phyloP scores from a whole-genome alignment of 2,329 filamentous ascomycete genomes.

The Talaromyces funiculosus region DNA sequence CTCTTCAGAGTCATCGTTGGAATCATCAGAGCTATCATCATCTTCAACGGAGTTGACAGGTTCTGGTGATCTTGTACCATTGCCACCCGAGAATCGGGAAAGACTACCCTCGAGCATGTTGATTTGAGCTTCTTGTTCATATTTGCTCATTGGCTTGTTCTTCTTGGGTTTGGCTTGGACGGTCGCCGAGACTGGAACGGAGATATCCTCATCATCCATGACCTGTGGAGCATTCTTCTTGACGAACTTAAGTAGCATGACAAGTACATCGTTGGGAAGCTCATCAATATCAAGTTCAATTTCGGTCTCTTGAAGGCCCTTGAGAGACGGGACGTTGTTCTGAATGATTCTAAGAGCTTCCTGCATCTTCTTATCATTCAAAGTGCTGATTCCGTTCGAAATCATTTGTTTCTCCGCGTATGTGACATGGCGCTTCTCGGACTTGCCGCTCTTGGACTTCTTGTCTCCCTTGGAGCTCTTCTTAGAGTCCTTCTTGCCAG shows the following conservation, averaged over 20 bases:
- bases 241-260: conserved; percentile 43
- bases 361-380: conserved; percentile 71
- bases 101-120: conserved; percentile 44
- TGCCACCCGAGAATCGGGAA: conserved; percentile 40
- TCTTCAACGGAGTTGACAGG: conserved; percentile 40
- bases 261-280: conserved; percentile 42
- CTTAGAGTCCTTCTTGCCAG: conserved; percentile 42
- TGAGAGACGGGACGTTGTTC: conserved; percentile 68
- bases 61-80: conserved; percentile 37
- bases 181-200: conserved; percentile 28
- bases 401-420: conserved; percentile 86
- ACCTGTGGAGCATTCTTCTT: conserved; percentile 43
- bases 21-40: conserved; percentile 43
- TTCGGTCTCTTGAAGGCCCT: conserved; percentile 45
- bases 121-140: conserved; percentile 47
- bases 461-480: conserved; percentile 55
- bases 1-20: conserved; percentile 46
- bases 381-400: conserved; percentile 73
- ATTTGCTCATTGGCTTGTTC: conserved; percentile 49
- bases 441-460: conserved; percentile 35
- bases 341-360: conserved; percentile 87
- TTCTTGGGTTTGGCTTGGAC: conserved; percentile 44
- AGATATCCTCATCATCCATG: conserved; percentile 33
- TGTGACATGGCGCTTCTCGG: conserved; percentile 59
- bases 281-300: conserved; percentile 47